Evolutionary conservation across 805 yeast species (phyloP).

Genomic region (Saccharomycopsis fibuligera): DNA sequence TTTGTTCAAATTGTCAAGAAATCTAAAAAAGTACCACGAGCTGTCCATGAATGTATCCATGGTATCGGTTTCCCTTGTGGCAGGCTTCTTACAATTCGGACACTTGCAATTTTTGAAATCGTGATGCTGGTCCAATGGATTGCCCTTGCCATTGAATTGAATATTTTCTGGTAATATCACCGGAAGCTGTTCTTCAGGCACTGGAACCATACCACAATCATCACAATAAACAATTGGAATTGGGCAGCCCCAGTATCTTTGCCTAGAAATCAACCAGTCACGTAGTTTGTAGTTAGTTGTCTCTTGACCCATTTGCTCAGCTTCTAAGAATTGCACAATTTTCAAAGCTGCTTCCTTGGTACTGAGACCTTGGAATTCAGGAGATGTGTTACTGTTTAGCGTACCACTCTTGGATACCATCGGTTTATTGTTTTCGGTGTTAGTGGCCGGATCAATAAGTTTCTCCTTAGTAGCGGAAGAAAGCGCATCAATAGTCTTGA

Average conservation of each 20-base stretch:
- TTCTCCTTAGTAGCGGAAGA: slow-evolving; percentile 18
- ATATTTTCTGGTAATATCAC: slow-evolving; percentile 62
- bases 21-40: slow-evolving; percentile 92
- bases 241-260: slow-evolving; percentile 98
- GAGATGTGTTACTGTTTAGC: slow-evolving; percentile 35
- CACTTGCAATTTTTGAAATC: slow-evolving; percentile 71
- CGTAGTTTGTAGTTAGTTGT: slow-evolving; percentile 60
- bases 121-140: slow-evolving; percentile 61
- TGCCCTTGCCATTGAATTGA: slow-evolving; percentile 42
- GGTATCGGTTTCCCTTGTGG: slow-evolving; percentile 90
- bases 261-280: slow-evolving; percentile 94
- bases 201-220: slow-evolving; percentile 84
- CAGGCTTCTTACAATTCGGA: slow-evolving; percentile 66
- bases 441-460: no score
- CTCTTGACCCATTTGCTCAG: slow-evolving; percentile 36
- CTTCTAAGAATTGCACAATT: slow-evolving; percentile 39
- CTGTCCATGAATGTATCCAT: slow-evolving; percentile 99
- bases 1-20: slow-evolving; percentile 63
- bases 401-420: slow-evolving; percentile 38
- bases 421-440: slow-evolving; percentile 27
- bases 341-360: slow-evolving; percentile 43
- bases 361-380: slow-evolving; percentile 42
- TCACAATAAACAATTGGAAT: slow-evolving; percentile 90
- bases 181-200: slow-evolving; percentile 82
- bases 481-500: slow-evolving; percentile 41